A percentile compares a stretch with the other conserved stretches of the same genome.
Evolutionary conservation across 805 yeast species (phyloP).

Genomic region (Saccharomycopsis babjevae): DNA sequence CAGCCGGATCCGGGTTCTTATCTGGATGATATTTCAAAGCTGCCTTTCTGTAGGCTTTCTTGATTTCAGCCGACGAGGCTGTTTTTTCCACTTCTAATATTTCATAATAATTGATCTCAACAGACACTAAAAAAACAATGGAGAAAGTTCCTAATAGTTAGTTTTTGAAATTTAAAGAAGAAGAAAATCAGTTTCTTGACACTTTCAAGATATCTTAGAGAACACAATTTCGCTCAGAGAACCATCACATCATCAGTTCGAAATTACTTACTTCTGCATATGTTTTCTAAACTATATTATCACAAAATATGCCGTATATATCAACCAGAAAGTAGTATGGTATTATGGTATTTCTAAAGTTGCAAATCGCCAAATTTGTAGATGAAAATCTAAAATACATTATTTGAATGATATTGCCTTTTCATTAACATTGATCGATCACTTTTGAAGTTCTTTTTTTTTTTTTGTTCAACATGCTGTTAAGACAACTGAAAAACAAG

Average conservation of each 20-base stretch:
- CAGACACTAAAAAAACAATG: slow-evolving; percentile 9
- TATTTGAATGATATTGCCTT: background rate
- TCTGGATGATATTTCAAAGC: slow-evolving; percentile 87
- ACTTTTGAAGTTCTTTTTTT: background rate
- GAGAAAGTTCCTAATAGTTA: background rate
- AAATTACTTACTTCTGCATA: background rate
- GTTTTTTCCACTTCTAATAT: slow-evolving; percentile 56
- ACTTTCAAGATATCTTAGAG: too few species aligned
- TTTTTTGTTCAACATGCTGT: background rate
- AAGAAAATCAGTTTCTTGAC: background rate
- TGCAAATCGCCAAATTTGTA: background rate
- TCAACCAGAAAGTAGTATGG: background rate
- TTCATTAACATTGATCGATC: background rate
- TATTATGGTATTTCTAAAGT: background rate
- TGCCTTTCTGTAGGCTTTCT: slow-evolving; percentile 72
- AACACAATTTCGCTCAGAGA: too few species aligned
- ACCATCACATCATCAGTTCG: too few species aligned
- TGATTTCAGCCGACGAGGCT: slow-evolving; percentile 65
- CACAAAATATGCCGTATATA: background rate
- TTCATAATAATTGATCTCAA: slow-evolving; percentile 35
- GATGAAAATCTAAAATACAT: background rate
- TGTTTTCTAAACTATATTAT: background rate
- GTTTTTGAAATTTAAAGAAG: too few species aligned
- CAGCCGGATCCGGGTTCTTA: slow-evolving; percentile 55
- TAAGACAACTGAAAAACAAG: background rate